A percentile compares a stretch with the other conserved stretches of the same genome.
Conservation (phyloP, 2,329 filamentous ascomycete species). For the Ilyonectria mors-panacis region DNA sequence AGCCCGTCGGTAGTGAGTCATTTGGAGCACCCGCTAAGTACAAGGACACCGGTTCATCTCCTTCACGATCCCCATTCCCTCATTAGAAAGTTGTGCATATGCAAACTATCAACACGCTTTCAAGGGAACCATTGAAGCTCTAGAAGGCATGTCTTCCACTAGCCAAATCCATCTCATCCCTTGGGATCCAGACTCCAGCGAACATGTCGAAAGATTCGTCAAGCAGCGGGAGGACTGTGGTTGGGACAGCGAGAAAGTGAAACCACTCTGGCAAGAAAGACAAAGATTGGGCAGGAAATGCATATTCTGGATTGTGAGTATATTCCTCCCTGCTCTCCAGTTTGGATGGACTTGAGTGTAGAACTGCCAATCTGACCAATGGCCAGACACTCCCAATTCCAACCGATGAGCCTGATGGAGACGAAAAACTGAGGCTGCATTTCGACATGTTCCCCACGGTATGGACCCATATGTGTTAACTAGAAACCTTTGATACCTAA, state of each 20-base stretch:
- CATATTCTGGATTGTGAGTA: conserved; percentile 46
- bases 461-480: accelerated
- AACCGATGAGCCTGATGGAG: conserved; percentile 13
- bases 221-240: conserved; percentile 42
- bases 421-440: conserved; percentile 30
- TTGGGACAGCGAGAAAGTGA: conserved; percentile 39
- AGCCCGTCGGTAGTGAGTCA: not conserved
- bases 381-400: conserved; percentile 32
- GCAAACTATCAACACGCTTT: not conserved
- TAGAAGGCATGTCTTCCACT: conserved; percentile 15
- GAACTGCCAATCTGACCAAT: not conserved
- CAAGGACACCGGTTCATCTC: not conserved
- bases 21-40: not conserved
- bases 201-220: conserved; percentile 32
- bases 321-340: too few relatives aligned
- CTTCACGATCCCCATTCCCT: not conserved
- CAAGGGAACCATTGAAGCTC: not conserved
- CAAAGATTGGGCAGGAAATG: conserved; percentile 40
- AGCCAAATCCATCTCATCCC: conserved; percentile 38
- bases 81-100: not conserved
- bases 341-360: too few relatives aligned
- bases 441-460: conserved; percentile 37
- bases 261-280: conserved; percentile 33
- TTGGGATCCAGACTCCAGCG: conserved; percentile 41
- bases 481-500: not conserved